Evolutionary conservation across 768 basidiomycete species (phyloP), one percentile per base, ranked within the genome.

Genomic region (Termitomyces sp.): DNA sequence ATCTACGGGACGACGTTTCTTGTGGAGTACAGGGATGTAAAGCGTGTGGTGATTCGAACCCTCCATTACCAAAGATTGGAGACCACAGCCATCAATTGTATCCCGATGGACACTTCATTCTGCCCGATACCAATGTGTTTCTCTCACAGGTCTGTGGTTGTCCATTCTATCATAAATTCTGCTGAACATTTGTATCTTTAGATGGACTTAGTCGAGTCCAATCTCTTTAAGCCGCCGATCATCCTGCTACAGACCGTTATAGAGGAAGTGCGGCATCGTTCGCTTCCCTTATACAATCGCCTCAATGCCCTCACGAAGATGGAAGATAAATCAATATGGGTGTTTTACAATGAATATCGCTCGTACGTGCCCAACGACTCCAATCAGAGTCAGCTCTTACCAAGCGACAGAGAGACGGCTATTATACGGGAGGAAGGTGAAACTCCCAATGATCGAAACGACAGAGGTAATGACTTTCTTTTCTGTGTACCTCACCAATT

Each of bases 251-350:
- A 98, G 72, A 99, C 96, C 0, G 95, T 98, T 2, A 77, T 98
- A 53, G 92, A 97, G 62, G 97, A 99, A 83, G 94, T 98, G 58
- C 82, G 96, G 57, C 97, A 98, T 69, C 82, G 97, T 20, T 94
- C 91, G 1, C 74, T 98, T 26, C 96, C 96, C 3, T 74, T 98
- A 16, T 94, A 92, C 73, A 98, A 94, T 69, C 88, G 95, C 33
- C 79, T 99, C 61, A 95, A 92, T 64, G 83, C 88, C 1, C 78
- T 98, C 48, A 79, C 88, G 32, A 89, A 85, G 60, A 83, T 86
- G 62, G 96, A 98, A 57, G 93, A 92, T 60, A 94, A 93, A 67
- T 77, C 74, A n/a, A 80, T 87, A 10, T 92, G 86, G 85, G 77
- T 90, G 6, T 93, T 92, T 67, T 92, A 94, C 68, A 92, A 94